Evolutionary conservation across 306 rosid genomes (phyloP).

Genomic region (Cucurbita maxima): DNA sequence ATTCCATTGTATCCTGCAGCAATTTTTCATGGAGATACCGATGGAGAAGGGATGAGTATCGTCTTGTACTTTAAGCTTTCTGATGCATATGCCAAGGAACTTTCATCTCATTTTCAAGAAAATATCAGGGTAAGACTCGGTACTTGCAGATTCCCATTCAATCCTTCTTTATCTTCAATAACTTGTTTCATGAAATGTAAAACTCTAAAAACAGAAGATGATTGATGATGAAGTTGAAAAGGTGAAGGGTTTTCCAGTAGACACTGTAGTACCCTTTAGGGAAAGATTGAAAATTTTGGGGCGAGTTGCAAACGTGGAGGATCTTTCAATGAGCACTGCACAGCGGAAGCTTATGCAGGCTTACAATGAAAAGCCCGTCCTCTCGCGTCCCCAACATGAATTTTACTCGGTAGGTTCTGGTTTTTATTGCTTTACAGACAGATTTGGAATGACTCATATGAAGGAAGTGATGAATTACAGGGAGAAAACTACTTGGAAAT

Average conservation of each 20-base stretch:
- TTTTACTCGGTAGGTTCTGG: slow-evolving; percentile 47
- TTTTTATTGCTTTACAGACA: not conserved
- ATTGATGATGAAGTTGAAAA: slow-evolving; percentile 87
- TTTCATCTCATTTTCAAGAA: slow-evolving; percentile 71
- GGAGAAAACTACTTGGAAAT: slow-evolving; percentile 93
- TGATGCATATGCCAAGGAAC: slow-evolving; percentile 63
- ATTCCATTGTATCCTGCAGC: slow-evolving; percentile 72
- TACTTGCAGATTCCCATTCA: slow-evolving; percentile 9
- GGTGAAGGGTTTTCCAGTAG: slow-evolving; percentile 82
- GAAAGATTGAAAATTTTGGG: slow-evolving; percentile 94
- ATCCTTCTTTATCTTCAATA: not conserved
- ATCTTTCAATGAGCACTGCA: slow-evolving; percentile 67
- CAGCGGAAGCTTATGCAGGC: slow-evolving; percentile 92
- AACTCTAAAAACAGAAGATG: slow-evolving; percentile 38
- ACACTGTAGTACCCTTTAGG: slow-evolving; percentile 52
- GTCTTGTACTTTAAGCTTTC: slow-evolving; percentile 89
- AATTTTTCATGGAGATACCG: slow-evolving; percentile 81
- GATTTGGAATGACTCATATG: not conserved
- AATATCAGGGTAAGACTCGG: slow-evolving; percentile 59
- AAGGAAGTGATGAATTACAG: slow-evolving; percentile 15
- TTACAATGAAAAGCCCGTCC: slow-evolving; percentile 96
- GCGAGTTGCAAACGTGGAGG: slow-evolving; percentile 74
- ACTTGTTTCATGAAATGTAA: not conserved
- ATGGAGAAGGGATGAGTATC: slow-evolving; percentile 88
- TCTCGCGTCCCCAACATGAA: slow-evolving; percentile 96